These are phyloP conservation scores for Xylaria sp. DNA, from an alignment of 2,329 filamentous ascomycete species.

Conservation along the genomic window DNA sequence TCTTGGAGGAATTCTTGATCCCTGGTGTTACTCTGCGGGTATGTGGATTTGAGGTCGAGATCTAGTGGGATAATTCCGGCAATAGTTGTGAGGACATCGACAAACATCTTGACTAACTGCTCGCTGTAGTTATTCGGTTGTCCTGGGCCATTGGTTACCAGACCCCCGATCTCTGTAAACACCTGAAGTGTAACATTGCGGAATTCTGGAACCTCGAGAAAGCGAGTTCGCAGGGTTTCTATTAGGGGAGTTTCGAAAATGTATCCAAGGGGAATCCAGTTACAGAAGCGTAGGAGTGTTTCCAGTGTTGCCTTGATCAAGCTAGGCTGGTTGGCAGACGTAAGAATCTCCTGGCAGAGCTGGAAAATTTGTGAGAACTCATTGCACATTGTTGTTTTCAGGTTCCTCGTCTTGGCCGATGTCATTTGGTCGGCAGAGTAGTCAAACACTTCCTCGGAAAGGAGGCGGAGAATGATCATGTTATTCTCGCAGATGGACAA, in stretches of 20 bases:
- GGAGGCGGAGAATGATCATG: conserved; percentile 94
- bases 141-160: conserved; percentile 78
- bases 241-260: conserved; percentile 98
- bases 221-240: conserved; percentile 89
- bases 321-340: conserved; percentile 84
- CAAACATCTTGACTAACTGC: conserved; percentile 98
- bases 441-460: conserved; percentile 98
- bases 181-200: conserved; percentile 97
- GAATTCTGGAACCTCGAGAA: conserved; percentile 92
- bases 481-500: conserved; percentile 99
- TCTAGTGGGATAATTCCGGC: conserved; percentile 90
- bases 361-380: conserved; percentile 99
- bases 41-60: conserved; percentile 89
- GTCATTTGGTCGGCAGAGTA: conserved; percentile 99
- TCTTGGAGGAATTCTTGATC: conserved; percentile 99
- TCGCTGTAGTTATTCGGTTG: conserved; percentile 83
- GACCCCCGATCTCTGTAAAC: conserved; percentile 92
- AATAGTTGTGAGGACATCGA: conserved; percentile 90
- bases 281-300: conserved; percentile 93
- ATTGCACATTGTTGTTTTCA: conserved; percentile 98
- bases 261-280: conserved; percentile 98
- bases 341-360: conserved; percentile 93
- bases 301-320: conserved; percentile 96
- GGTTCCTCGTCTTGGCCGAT: conserved; percentile 92
- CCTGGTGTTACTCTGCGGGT: conserved; percentile 85